These are phyloP conservation scores for Pseudohyphozyma bogoriensis DNA, from an alignment of 768 basidiomycete species.

Conservation along the genomic window DNA sequence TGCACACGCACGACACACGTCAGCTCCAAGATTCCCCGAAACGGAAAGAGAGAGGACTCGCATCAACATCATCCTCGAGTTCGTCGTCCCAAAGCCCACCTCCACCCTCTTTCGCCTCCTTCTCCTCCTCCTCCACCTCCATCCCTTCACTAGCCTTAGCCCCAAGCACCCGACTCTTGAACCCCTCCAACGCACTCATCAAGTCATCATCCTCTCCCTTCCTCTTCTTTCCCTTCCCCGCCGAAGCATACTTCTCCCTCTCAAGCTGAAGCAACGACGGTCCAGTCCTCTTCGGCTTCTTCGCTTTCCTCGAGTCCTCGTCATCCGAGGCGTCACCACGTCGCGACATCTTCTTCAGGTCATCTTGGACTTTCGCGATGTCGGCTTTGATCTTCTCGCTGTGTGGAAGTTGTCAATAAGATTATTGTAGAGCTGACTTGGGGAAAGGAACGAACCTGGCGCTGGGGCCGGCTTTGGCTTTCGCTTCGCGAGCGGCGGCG, in stretches of 20 bases:
- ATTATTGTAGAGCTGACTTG: background rate
- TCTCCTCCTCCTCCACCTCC: background rate
- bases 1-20: background rate
- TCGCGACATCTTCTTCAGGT: slow-evolving; percentile 27
- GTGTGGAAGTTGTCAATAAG: background rate
- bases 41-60: background rate
- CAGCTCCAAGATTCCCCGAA: background rate
- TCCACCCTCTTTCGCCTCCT: slow-evolving; percentile 1
- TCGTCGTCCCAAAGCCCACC: slow-evolving; percentile 20
- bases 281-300: slow-evolving; percentile 25
- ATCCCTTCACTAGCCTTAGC: no score
- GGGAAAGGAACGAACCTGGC: background rate
- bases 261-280: slow-evolving; percentile 32
- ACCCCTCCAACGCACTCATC: slow-evolving; percentile 19
- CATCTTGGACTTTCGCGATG: slow-evolving; percentile 30
- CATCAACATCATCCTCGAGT: slow-evolving; percentile 23
- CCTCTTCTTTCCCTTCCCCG: slow-evolving; percentile 16
- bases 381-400: slow-evolving; percentile 28
- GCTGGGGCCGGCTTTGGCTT: slow-evolving; percentile 17
- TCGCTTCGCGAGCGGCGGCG: slow-evolving; percentile 15
- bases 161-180: slow-evolving; percentile 27
- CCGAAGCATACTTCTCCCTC: slow-evolving; percentile 29
- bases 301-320: background rate
- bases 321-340: slow-evolving; percentile 17
- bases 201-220: slow-evolving; percentile 25